A percentile compares a stretch with the other conserved stretches of the same genome.
Evolutionary conservation across 2,329 filamentous ascomycete species (phyloP).

Genomic region (Fusarium nanum): DNA sequence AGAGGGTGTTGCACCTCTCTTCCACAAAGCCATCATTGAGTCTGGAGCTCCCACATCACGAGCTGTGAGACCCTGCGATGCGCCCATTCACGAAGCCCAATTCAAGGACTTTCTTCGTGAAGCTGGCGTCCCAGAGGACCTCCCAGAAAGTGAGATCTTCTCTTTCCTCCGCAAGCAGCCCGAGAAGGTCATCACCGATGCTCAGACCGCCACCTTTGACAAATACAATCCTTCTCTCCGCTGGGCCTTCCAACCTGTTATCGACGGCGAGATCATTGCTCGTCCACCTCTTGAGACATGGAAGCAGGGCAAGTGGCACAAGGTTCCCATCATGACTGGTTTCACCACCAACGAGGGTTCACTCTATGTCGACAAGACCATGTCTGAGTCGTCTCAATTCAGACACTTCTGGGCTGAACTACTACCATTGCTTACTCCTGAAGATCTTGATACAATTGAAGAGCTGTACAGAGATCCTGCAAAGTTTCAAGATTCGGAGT

Average conservation of each 20-base stretch:
- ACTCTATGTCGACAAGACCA: slow-evolving; percentile 67
- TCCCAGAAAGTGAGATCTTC: slow-evolving; percentile 53
- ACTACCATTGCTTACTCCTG: slow-evolving; percentile 64
- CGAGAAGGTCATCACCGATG: slow-evolving; percentile 48
- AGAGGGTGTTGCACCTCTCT: slow-evolving; percentile 58
- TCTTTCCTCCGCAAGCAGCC: slow-evolving; percentile 59
- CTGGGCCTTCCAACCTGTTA: slow-evolving; percentile 75
- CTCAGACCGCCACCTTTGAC: slow-evolving; percentile 57
- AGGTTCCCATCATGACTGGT: slow-evolving; percentile 68
- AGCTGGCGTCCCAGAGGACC: slow-evolving; percentile 25
- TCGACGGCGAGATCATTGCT: slow-evolving; percentile 70
- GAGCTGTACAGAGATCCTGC: slow-evolving; percentile 70
- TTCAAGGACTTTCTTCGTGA: slow-evolving; percentile 51
- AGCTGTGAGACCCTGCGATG: slow-evolving; percentile 65
- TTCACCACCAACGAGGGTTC: slow-evolving; percentile 78
- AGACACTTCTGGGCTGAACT: slow-evolving; percentile 69
- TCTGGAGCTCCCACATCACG: slow-evolving; percentile 66
- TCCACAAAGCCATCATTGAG: slow-evolving; percentile 66
- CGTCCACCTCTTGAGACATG: slow-evolving; percentile 69
- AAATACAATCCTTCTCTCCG: slow-evolving; percentile 59
- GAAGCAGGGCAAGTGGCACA: slow-evolving; percentile 50
- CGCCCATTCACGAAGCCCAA: slow-evolving; percentile 68
- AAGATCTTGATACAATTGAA: slow-evolving; percentile 66
- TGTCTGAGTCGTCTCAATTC: slow-evolving; percentile 64
- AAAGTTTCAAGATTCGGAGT: slow-evolving; percentile 43